Percentiles rank a stretch among this genome's conserved stretches.
Evolutionary conservation across 1,284 basidiomycete genomes (phyloP).

Genomic region (Rhodofomes roseus): DNA sequence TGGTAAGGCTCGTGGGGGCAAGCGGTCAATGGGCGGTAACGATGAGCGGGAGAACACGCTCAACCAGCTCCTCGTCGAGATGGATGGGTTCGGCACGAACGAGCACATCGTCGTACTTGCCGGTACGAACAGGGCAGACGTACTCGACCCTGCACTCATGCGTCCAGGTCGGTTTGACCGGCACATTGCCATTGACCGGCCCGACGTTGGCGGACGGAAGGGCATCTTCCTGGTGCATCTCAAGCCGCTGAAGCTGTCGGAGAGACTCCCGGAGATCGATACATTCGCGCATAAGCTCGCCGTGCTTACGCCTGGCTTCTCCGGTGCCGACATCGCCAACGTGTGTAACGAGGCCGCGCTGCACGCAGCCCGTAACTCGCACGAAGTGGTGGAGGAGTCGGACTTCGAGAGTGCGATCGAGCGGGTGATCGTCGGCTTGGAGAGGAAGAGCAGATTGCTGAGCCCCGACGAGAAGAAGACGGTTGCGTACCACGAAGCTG

Average conservation of each 20-base stretch:
- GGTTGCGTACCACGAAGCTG: slow-evolving; percentile 98
- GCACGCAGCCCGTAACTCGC: slow-evolving; percentile 85
- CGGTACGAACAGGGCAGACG: slow-evolving; percentile 95
- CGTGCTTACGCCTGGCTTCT: slow-evolving; percentile 96
- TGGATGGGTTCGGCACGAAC: slow-evolving; percentile 97
- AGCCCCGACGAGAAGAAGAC: slow-evolving; percentile 98
- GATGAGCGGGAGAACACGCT: slow-evolving; percentile 98
- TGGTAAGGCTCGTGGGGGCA: slow-evolving; percentile 91
- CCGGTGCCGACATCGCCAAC: slow-evolving; percentile 97
- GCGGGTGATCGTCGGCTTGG: slow-evolving; percentile 95
- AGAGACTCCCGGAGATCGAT: slow-evolving; percentile 54
- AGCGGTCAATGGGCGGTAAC: slow-evolving; percentile 89
- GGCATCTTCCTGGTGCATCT: slow-evolving; percentile 96
- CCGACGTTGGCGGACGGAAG: slow-evolving; percentile 90
- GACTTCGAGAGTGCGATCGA: slow-evolving; percentile 99
- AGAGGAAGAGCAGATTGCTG: slow-evolving; percentile 92
- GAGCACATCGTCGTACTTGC: slow-evolving; percentile 97
- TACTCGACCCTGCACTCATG: slow-evolving; percentile 92
- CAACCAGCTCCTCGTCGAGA: slow-evolving; percentile 97
- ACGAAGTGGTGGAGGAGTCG: slow-evolving; percentile 76
- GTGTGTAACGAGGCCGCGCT: slow-evolving; percentile 98
- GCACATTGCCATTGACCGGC: slow-evolving; percentile 94
- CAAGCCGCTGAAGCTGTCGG: slow-evolving; percentile 73
- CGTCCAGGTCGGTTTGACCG: slow-evolving; percentile 98
- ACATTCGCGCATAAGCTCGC: slow-evolving; percentile 88